Evolutionary conservation across 768 basidiomycete genomes (phyloP).

Genomic region (Boletus sp.): DNA sequence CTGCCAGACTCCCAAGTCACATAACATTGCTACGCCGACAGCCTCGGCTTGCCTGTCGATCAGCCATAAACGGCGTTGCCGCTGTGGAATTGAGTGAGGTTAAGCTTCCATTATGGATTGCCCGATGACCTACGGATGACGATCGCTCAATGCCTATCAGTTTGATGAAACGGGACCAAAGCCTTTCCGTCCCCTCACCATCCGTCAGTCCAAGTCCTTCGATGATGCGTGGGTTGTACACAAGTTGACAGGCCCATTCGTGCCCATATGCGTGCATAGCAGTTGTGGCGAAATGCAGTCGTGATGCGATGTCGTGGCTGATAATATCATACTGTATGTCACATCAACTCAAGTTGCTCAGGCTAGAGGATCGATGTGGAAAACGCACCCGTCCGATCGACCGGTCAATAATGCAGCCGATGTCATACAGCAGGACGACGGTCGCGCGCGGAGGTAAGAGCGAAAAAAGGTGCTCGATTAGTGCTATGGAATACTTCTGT

Average conservation of each 20-base stretch:
- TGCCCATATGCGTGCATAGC: background rate
- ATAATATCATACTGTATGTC: background rate
- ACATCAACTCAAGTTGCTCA: background rate
- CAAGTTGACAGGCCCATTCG: background rate
- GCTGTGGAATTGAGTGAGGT: background rate
- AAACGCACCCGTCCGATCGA: background rate
- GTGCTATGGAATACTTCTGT: conserved; percentile 36
- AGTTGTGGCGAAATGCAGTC: background rate
- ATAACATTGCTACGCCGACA: background rate
- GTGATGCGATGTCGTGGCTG: background rate
- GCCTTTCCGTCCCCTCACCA: conserved; percentile 10
- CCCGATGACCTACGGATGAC: conserved; percentile 29
- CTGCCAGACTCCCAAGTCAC: background rate
- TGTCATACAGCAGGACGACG: background rate
- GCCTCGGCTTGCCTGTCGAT: background rate
- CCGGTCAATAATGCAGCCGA: background rate
- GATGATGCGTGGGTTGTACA: background rate
- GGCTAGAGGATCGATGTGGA: background rate
- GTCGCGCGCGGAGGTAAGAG: conserved; percentile 26
- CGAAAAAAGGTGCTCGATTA: conserved; percentile 30
- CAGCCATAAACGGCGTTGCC: background rate
- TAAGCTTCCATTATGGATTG: too few species aligned
- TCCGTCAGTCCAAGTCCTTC: conserved; percentile 26
- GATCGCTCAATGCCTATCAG: conserved; percentile 34
- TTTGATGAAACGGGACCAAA: too few species aligned